phyloP scores from a whole-genome alignment of 257 asterid genomes.

The Nicotiana noctiflora region DNA sequence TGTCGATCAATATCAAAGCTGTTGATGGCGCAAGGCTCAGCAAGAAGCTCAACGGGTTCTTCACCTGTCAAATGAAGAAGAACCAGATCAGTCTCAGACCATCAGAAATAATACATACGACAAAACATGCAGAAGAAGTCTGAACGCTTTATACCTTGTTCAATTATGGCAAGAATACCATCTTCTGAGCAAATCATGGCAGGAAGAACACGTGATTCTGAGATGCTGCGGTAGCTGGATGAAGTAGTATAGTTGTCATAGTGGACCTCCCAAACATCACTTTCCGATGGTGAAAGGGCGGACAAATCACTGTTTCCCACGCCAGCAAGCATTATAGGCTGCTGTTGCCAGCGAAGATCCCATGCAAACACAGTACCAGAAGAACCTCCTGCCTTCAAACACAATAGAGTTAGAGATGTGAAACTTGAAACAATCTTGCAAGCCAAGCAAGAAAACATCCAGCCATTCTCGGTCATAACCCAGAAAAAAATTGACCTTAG shows the following conservation, averaged over 20 bases:
- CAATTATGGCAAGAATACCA: conserved; percentile 75
- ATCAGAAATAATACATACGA: conserved; percentile 1
- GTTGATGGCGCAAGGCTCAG: conserved; percentile 90
- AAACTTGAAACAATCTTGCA: not conserved
- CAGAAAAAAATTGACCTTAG: not conserved
- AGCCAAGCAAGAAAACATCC: not conserved
- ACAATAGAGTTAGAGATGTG: conserved; percentile 11
- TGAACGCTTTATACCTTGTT: conserved; percentile 50
- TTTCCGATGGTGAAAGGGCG: conserved; percentile 48
- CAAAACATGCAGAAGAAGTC: not conserved
- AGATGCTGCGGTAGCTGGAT: conserved; percentile 38
- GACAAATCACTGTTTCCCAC: conserved; percentile 31
- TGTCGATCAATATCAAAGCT: conserved; percentile 81
- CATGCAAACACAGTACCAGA: conserved; percentile 89
- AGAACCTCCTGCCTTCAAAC: conserved; percentile 94
- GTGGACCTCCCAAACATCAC: conserved; percentile 93
- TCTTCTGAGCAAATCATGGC: conserved; percentile 96
- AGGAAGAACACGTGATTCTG: conserved; percentile 71
- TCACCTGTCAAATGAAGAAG: conserved; percentile 39
- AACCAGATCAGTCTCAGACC: conserved; percentile 14
- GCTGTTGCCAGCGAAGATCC: conserved; percentile 83
- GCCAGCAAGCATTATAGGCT: conserved; percentile 61
- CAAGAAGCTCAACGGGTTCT: conserved; percentile 72
- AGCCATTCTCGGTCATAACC: not conserved
- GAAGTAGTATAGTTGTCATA: conserved; percentile 67